phyloP scores from a whole-genome alignment of 345 rosid species.

The Jatropha curcas region DNA sequence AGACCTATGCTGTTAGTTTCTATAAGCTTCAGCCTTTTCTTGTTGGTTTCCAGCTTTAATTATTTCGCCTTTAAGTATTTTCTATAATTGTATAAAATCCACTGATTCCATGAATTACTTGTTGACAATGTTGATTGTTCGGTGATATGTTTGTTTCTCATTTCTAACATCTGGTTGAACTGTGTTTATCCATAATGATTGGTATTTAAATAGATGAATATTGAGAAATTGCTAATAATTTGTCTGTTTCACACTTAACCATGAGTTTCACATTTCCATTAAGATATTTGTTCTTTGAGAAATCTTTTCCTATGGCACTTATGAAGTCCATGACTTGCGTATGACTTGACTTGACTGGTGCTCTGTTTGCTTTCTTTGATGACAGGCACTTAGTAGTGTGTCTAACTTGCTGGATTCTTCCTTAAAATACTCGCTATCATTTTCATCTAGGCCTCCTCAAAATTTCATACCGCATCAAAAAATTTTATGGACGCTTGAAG shows the following conservation, averaged over 20 bases:
- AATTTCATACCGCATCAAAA: slow-evolving; percentile 75
- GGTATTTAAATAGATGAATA: neutral
- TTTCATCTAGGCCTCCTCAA: slow-evolving; percentile 76
- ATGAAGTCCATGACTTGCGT: neutral
- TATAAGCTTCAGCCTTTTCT: neutral
- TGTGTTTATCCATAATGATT: neutral
- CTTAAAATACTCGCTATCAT: slow-evolving; percentile 54
- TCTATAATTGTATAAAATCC: too few species aligned
- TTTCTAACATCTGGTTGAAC: neutral
- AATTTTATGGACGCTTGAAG: slow-evolving; percentile 77
- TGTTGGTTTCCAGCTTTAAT: neutral
- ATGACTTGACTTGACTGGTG: slow-evolving; percentile 2
- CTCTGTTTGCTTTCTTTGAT: slow-evolving; percentile 9
- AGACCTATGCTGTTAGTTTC: slow-evolving; percentile 23
- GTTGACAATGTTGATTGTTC: neutral
- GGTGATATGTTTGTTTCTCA: neutral
- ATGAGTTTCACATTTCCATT: neutral
- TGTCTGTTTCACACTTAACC: neutral
- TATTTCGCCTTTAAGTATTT: too few species aligned
- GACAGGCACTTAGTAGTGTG: slow-evolving; percentile 47
- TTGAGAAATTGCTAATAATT: neutral
- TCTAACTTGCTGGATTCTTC: slow-evolving; percentile 48
- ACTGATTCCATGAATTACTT: neutral
- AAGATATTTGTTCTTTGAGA: neutral
- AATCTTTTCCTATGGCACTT: neutral